Evolutionary conservation across 257 asterid species (phyloP).

Genomic region (Vinca minor): DNA sequence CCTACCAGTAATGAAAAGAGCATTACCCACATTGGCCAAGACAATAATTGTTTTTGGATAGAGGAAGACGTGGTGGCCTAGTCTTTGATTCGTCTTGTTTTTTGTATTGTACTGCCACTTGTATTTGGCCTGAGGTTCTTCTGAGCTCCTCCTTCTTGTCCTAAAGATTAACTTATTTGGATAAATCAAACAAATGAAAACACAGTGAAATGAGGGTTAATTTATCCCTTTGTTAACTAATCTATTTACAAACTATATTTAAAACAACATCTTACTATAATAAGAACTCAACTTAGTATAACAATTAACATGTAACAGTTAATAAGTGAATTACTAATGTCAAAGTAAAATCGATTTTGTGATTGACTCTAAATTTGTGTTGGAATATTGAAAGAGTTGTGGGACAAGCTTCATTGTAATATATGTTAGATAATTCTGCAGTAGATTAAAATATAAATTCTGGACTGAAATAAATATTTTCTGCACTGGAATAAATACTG

Average conservation of each 20-base stretch:
- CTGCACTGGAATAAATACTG: too few relatives aligned
- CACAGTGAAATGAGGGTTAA: conserved; percentile 22
- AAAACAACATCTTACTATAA: neutral
- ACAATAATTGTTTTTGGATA: conserved; percentile 3
- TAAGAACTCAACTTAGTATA: too few relatives aligned
- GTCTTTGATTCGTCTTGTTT: conserved; percentile 17
- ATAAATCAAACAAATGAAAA: conserved; percentile 16
- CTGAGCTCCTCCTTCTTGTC: conserved; percentile 9
- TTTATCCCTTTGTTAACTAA: conserved; percentile 1
- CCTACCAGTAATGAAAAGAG: too few relatives aligned
- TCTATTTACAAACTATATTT: neutral
- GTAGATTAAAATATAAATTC: too few relatives aligned
- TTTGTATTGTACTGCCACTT: conserved; percentile 21
- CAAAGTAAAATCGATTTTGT: too few relatives aligned
- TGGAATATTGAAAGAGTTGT: neutral
- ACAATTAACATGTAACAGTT: too few relatives aligned
- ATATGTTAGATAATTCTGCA: too few relatives aligned
- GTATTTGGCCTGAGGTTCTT: conserved; percentile 13
- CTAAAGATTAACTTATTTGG: conserved; percentile 19
- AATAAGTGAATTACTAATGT: too few relatives aligned
- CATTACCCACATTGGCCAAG: too few relatives aligned
- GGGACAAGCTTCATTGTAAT: neutral
- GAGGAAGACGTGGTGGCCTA: conserved; percentile 22
- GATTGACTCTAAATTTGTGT: neutral
- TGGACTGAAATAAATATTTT: too few relatives aligned